Percentiles rank a stretch among this genome's conserved stretches.
Evolutionary conservation across 495 filamentous ascomycete species (phyloP).

Genomic region (Xylaria telfairii): DNA sequence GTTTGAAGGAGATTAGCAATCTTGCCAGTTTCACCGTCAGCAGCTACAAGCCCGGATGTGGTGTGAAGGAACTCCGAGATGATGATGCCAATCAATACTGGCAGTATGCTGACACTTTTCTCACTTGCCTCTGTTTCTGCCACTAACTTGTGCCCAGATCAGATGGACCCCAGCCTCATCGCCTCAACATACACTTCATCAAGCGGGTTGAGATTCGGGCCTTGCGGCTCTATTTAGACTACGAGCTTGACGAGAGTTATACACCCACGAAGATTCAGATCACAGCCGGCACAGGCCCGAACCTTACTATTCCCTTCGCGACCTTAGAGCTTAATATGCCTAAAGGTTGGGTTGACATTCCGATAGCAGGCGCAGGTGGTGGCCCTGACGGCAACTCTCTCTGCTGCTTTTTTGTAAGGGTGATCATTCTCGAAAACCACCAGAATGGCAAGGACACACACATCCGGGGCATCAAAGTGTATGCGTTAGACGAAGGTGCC

Average conservation of each 20-base stretch:
- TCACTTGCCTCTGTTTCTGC: neutral
- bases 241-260: slow-evolving; percentile 90
- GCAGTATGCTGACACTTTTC: slow-evolving; percentile 63
- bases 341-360: slow-evolving; percentile 87
- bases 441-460: slow-evolving; percentile 99
- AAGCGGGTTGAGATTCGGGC: slow-evolving; percentile 85
- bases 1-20: slow-evolving; percentile 90
- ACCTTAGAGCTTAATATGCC: slow-evolving; percentile 80
- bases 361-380: slow-evolving; percentile 71
- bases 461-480: slow-evolving; percentile 91
- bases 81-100: slow-evolving; percentile 84
- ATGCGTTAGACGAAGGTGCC: slow-evolving; percentile 68
- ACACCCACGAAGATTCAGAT: slow-evolving; percentile 94
- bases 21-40: slow-evolving; percentile 93
- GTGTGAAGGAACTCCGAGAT: slow-evolving; percentile 80
- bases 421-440: slow-evolving; percentile 91
- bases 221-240: slow-evolving; percentile 88
- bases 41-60: slow-evolving; percentile 89
- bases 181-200: slow-evolving; percentile 93
- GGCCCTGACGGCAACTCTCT: slow-evolving; percentile 70
- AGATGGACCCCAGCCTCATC: slow-evolving; percentile 93
- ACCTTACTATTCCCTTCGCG: slow-evolving; percentile 84
- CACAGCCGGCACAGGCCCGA: slow-evolving; percentile 81
- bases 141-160: slow-evolving; percentile 57
- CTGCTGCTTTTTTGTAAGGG: slow-evolving; percentile 83